Evolutionary conservation across 306 rosid genomes (phyloP), one percentile per base, ranked within the genome.

Genomic region (Luffa acutangula): DNA sequence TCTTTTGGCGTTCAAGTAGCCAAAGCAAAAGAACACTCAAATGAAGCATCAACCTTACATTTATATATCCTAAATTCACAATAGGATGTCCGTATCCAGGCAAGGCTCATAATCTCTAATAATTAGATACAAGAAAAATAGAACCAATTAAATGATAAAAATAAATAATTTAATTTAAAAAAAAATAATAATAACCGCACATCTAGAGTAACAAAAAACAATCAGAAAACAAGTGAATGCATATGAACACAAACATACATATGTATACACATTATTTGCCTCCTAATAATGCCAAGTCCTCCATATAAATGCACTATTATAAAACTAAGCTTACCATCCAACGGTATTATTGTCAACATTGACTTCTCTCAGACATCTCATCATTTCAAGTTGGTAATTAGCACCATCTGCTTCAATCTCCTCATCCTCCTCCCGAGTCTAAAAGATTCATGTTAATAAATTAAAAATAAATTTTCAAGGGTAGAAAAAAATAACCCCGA

Each of bases 321-420:
- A 65, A 25, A 48, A 78, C 64, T 73, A 49, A 69, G 74, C 90
- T 21, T 87, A 93, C 99, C 99, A 95, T 82, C 99, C 99, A 82
- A 93, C 97, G 0, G 99, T 95, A 75, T 95, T 95, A 56, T 95
- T 95, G 86, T 95, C 99, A 84, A 95, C 99, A 76, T 95, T 95
- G 78, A 95, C 99, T 87, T 95, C 97, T 83, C 99, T 90, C 93
- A 95, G 80, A 85, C 99, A 95, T 81, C 97, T 95, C 99, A 95
- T 95, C 99, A 95, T 92, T 81, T 95, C 99, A 31, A 95, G 97
- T 89, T 95, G 99, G 86, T 95, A 95, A 88, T 90, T 95, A 59
- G 99, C 99, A 76, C 99, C 99, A 59, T 95, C 99, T 33, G 97
- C 97, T 83, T 95, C 99, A 86, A 89, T 85, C 88, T 95, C 99